These are phyloP conservation scores for Termitomyces sp. DNA, from an alignment of 768 basidiomycete species.

Conservation along the genomic window DNA sequence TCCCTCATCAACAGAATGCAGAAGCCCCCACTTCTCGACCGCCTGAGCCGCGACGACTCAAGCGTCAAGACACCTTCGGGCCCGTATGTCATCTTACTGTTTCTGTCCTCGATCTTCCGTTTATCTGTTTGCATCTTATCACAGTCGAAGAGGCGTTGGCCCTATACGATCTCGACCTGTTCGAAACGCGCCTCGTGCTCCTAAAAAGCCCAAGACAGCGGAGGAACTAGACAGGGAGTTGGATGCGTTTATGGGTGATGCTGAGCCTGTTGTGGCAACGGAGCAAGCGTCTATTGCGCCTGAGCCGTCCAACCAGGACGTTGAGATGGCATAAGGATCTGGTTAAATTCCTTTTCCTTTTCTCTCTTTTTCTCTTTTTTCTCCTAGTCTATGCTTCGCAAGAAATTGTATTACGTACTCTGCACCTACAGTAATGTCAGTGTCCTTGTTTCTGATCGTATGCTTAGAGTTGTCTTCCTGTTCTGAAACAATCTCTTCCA, in stretches of 20 bases:
- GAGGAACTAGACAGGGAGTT: slow-evolving; percentile 86
- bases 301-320: slow-evolving; percentile 31
- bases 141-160: slow-evolving; percentile 35
- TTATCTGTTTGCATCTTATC: neutral
- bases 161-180: slow-evolving; percentile 41
- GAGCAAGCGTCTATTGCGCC: slow-evolving; percentile 11
- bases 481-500: too few species aligned
- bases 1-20: slow-evolving; percentile 73
- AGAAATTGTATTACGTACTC: slow-evolving; percentile 6
- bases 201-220: slow-evolving; percentile 62
- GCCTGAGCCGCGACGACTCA: slow-evolving; percentile 47
- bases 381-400: neutral
- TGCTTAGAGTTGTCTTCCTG: neutral
- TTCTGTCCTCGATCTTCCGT: neutral
- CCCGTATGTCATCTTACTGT: slow-evolving; percentile 26
- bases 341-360: neutral
- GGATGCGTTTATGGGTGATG: slow-evolving; percentile 79
- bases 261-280: slow-evolving; percentile 20
- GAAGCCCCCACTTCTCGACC: slow-evolving; percentile 64
- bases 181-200: slow-evolving; percentile 26
- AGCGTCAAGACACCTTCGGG: slow-evolving; percentile 26
- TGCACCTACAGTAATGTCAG: neutral
- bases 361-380: neutral
- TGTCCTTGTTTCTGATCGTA: neutral
- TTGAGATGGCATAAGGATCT: slow-evolving; percentile 42